phyloP scores from a whole-genome alignment of 148 eudicot genomes.

The Camellia japonica region DNA sequence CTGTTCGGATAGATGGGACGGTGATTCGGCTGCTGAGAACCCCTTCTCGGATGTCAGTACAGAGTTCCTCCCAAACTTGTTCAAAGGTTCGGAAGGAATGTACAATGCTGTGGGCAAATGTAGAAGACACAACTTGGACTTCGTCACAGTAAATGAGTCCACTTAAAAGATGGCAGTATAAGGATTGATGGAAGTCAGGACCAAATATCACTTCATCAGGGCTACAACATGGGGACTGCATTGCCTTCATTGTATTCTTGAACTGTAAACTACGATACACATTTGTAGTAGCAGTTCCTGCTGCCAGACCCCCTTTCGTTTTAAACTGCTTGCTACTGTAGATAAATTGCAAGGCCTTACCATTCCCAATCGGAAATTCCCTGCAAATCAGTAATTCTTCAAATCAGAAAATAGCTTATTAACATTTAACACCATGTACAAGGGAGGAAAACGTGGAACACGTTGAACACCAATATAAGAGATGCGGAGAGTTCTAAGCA shows the following conservation, averaged over 20 bases:
- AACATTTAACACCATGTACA: not conserved
- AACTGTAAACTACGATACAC: slow-evolving; percentile 55
- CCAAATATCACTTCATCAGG: slow-evolving; percentile 89
- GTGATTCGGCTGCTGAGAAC: slow-evolving; percentile 43
- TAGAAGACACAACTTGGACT: slow-evolving; percentile 62
- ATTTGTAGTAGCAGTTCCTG: slow-evolving; percentile 92
- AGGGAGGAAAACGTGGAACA: not conserved
- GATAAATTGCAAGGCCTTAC: slow-evolving; percentile 64
- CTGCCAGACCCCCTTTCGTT: slow-evolving; percentile 69
- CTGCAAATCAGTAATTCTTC: slow-evolving; percentile 30
- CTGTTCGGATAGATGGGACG: slow-evolving; percentile 45
- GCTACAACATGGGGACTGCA: slow-evolving; percentile 73
- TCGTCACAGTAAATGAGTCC: slow-evolving; percentile 56
- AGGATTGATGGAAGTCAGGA: slow-evolving; percentile 68
- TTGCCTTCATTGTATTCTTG: slow-evolving; percentile 52
- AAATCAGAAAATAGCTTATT: not conserved
- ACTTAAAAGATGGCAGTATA: slow-evolving; percentile 87
- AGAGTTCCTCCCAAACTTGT: slow-evolving; percentile 65
- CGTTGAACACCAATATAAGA: not conserved
- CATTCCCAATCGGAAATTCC: slow-evolving; percentile 66
- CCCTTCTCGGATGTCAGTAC: slow-evolving; percentile 63
- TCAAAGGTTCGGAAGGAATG: slow-evolving; percentile 75
- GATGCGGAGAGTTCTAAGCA: not conserved
- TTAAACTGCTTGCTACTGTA: slow-evolving; percentile 85
- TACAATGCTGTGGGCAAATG: slow-evolving; percentile 90